A percentile compares a stretch with the other conserved stretches of the same genome.
Conservation (phyloP, 352 stramenopile genomes). For the Globisporangium okanoganense region DNA sequence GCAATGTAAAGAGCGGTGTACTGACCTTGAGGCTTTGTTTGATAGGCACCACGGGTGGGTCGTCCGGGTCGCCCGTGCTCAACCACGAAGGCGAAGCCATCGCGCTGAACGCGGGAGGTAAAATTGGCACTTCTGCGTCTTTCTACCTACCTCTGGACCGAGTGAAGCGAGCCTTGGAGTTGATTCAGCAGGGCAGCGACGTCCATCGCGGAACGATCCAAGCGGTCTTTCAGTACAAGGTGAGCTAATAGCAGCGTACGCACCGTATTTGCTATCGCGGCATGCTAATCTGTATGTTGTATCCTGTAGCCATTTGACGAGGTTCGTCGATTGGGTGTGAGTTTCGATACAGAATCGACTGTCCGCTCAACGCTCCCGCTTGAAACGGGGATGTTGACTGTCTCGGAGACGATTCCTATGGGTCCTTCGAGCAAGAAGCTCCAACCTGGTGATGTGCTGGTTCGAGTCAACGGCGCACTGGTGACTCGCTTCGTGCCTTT, state of each 20-base stretch:
- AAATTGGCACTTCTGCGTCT: constrained; percentile 79
- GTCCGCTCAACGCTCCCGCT: constrained; percentile 78
- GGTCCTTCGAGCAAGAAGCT: constrained; percentile 77
- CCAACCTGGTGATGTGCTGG: constrained; percentile 87
- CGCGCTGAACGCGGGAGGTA: constrained; percentile 89
- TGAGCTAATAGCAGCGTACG: not conserved
- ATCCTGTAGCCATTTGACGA: constrained; percentile 80
- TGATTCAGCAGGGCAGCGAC: constrained; percentile 62
- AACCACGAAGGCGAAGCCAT: constrained; percentile 87
- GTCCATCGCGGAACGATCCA: constrained; percentile 88
- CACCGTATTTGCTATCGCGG: too few relatives aligned
- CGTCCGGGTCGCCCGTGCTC: constrained; percentile 85
- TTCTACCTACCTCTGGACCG: constrained; percentile 91
- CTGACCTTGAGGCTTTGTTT: not conserved
- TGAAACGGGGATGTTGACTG: constrained; percentile 89
- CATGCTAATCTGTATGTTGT: too few relatives aligned
- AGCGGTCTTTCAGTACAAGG: constrained; percentile 87
- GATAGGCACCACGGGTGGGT: constrained; percentile 73
- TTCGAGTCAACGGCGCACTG: constrained; percentile 75
- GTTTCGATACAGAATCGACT: constrained; percentile 63
- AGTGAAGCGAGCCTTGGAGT: constrained; percentile 83
- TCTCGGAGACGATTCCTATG: constrained; percentile 80
- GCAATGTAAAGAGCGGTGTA: not conserved
- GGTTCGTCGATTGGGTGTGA: constrained; percentile 79
- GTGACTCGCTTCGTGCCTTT: constrained; percentile 87